Percentiles rank a stretch among this genome's conserved stretches.
Evolutionary conservation across 768 basidiomycete species (phyloP).

Genomic region (Gautieria morchelliformis): DNA sequence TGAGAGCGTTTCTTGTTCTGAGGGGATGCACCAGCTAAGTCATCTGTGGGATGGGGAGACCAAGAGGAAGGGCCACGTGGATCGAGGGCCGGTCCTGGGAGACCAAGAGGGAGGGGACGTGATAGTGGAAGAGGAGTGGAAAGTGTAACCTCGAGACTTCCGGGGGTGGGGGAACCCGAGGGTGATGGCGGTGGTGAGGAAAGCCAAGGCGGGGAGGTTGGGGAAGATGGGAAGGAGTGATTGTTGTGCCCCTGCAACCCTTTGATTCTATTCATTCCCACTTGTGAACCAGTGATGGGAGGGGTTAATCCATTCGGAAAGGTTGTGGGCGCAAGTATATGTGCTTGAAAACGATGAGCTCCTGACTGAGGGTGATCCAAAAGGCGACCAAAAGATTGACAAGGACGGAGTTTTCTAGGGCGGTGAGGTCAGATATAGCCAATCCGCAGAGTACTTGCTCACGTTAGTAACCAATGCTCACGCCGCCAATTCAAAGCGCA

Average conservation of each 20-base stretch:
- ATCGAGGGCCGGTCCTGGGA: slow-evolving; percentile 14
- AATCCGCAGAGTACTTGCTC: not conserved
- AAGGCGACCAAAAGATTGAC: slow-evolving; percentile 91
- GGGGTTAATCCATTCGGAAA: slow-evolving; percentile 62
- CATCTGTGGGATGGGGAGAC: slow-evolving; percentile 25
- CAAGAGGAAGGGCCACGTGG: slow-evolving; percentile 32
- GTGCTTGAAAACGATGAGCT: slow-evolving; percentile 87
- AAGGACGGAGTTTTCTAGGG: slow-evolving; percentile 72
- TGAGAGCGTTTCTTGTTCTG: slow-evolving; percentile 9
- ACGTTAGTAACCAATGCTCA: slow-evolving; percentile 19
- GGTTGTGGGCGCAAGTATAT: slow-evolving; percentile 65
- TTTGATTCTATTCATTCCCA: not conserved
- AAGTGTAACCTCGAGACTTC: slow-evolving; percentile 19
- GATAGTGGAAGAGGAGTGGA: slow-evolving; percentile 32
- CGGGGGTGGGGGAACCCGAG: slow-evolving; percentile 26
- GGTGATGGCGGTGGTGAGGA: slow-evolving; percentile 15
- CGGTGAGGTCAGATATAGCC: slow-evolving; percentile 39
- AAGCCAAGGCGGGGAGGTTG: slow-evolving; percentile 20
- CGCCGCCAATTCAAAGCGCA: slow-evolving; percentile 82
- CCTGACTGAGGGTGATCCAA: slow-evolving; percentile 69
- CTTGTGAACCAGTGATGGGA: slow-evolving; percentile 13
- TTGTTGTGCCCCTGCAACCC: not conserved
- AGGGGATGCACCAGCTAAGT: slow-evolving; percentile 13
- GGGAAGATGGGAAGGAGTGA: slow-evolving; percentile 17
- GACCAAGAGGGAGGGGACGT: slow-evolving; percentile 18